Evolutionary conservation across 768 basidiomycete genomes (phyloP).

Genomic region (Termitomyces sp.): DNA sequence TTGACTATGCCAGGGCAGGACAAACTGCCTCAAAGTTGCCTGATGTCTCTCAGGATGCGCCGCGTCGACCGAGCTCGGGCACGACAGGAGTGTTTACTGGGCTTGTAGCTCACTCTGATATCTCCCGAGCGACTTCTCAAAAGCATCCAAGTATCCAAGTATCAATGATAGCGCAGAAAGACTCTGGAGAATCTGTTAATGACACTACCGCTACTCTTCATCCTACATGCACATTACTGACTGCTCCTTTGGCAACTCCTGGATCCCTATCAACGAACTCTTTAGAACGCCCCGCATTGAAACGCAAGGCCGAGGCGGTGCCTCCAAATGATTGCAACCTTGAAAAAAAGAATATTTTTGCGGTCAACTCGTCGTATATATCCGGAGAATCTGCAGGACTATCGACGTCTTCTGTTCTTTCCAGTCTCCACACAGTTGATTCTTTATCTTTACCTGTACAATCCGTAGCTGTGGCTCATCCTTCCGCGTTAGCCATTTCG

Average conservation of each 20-base stretch:
- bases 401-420: background rate
- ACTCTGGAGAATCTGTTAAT: background rate
- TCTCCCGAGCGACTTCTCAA: background rate
- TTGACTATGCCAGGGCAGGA: slow-evolving; percentile 14
- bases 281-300: background rate
- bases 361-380: background rate
- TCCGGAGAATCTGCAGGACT: background rate
- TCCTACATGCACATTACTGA: too few species aligned
- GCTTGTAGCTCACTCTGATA: background rate
- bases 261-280: background rate
- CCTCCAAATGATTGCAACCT: background rate
- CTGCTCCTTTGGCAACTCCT: background rate
- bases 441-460: background rate
- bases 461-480: background rate
- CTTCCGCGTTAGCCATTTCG: background rate
- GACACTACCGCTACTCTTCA: background rate
- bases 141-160: background rate
- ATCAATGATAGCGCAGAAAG: background rate
- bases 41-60: background rate
- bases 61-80: background rate
- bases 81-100: background rate
- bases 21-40: background rate
- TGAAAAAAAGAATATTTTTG: background rate
- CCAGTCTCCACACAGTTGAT: background rate
- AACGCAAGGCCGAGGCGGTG: background rate